Evolutionary conservation across 2,329 filamentous ascomycete species (phyloP).

Genomic region (Fusarium chuoi): DNA sequence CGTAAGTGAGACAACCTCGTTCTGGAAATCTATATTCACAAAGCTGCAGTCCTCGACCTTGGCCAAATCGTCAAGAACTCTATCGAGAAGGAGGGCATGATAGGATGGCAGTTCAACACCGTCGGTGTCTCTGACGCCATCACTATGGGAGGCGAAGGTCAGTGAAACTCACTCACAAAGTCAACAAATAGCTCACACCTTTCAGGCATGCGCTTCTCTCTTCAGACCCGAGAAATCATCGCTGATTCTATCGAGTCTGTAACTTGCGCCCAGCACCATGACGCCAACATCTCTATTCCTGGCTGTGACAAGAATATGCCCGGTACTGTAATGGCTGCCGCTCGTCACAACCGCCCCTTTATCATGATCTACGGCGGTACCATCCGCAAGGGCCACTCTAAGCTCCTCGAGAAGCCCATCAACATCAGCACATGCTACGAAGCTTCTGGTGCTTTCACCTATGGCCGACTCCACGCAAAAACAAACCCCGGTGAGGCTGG

Average conservation of each 20-base stretch:
- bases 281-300: constrained; percentile 92
- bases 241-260: constrained; percentile 95
- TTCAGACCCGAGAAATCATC: constrained; percentile 91
- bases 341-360: constrained; percentile 89
- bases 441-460: constrained; percentile 83
- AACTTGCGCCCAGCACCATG: constrained; percentile 90
- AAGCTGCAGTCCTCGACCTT: constrained; percentile 76
- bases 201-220: constrained; percentile 89
- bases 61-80: constrained; percentile 88
- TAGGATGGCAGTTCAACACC: constrained; percentile 95
- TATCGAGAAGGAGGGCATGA: constrained; percentile 83
- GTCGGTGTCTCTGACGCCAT: constrained; percentile 91
- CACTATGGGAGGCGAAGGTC: constrained; percentile 93
- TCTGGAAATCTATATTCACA: constrained; percentile 24
- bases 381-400: constrained; percentile 86
- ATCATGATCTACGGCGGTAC: constrained; percentile 96
- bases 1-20: constrained; percentile 47
- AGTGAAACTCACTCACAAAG: constrained; percentile 28
- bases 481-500: constrained; percentile 69
- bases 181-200: neutral
- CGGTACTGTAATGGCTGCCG: constrained; percentile 89
- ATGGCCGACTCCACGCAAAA: constrained; percentile 79
- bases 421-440: constrained; percentile 93
- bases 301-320: constrained; percentile 99
- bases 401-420: constrained; percentile 79